Evolutionary conservation across 2,329 filamentous ascomycete species (phyloP).

Genomic region (Botryotinia convoluta): DNA sequence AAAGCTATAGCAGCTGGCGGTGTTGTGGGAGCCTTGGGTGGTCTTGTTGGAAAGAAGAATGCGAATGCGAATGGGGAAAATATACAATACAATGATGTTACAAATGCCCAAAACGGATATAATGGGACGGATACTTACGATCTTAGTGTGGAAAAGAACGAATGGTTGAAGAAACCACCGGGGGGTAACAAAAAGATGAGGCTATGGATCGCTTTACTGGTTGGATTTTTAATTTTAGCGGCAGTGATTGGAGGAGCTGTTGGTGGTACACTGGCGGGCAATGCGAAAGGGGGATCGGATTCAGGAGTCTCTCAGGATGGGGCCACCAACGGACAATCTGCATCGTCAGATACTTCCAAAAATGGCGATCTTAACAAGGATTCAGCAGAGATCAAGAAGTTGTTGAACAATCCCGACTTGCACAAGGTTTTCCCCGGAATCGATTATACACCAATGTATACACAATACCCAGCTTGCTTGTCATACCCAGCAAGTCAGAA

Average conservation of each 20-base stretch:
- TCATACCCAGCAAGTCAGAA: constrained; percentile 81
- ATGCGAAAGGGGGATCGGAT: constrained; percentile 30
- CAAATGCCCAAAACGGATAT: constrained; percentile 20
- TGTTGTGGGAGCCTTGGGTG: constrained; percentile 34
- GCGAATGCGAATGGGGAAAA: constrained; percentile 27
- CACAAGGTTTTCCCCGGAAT: constrained; percentile 95
- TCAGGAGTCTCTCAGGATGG: constrained; percentile 33
- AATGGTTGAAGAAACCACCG: constrained; percentile 60
- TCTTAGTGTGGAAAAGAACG: constrained; percentile 56
- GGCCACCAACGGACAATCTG: constrained; percentile 41
- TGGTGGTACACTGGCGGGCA: constrained; percentile 48
- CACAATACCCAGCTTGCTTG: constrained; percentile 84
- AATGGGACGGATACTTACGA: constrained; percentile 29
- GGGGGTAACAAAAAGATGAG: constrained; percentile 64
- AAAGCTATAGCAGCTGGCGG: constrained; percentile 45
- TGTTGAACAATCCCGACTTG: constrained; percentile 77
- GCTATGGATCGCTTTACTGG: constrained; percentile 63
- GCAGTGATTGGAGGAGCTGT: constrained; percentile 72
- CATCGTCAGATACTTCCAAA: constrained; percentile 55
- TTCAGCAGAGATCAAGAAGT: constrained; percentile 73
- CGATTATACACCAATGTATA: constrained; percentile 90
- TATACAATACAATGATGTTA: constrained; percentile 34
- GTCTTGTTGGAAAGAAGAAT: constrained; percentile 33
- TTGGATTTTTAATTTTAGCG: constrained; percentile 64
- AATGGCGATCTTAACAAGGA: constrained; percentile 73